A percentile compares a stretch with the other conserved stretches of the same genome.
Evolutionary conservation across 352 stramenopile genomes (phyloP).

Genomic region (Phytophthora fragariae): DNA sequence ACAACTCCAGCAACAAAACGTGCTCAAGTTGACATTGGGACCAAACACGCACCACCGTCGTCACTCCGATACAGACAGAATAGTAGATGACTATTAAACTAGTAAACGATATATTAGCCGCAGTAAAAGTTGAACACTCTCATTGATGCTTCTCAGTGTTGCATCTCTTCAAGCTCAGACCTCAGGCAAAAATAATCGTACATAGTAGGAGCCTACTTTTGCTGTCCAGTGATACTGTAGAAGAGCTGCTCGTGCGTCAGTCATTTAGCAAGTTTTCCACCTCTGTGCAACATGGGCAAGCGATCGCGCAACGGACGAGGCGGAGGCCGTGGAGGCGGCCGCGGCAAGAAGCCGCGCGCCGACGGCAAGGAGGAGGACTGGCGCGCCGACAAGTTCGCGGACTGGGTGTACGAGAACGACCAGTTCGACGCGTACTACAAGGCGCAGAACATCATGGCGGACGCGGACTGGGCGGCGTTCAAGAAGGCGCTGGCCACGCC

Average conservation of each 20-base stretch:
- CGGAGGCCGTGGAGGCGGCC: slow-evolving; percentile 29
- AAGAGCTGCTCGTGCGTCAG: not conserved
- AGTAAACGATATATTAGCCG: slow-evolving; percentile 37
- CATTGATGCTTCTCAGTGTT: too few relatives aligned
- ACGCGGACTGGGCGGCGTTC: slow-evolving; percentile 91
- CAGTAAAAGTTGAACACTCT: not conserved
- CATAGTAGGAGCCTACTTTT: slow-evolving; percentile 7
- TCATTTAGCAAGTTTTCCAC: slow-evolving; percentile 2
- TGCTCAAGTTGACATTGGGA: not conserved
- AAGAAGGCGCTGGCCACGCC: slow-evolving; percentile 89
- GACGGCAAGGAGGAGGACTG: slow-evolving; percentile 44
- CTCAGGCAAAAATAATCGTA: not conserved
- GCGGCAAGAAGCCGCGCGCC: slow-evolving; percentile 63
- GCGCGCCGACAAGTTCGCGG: slow-evolving; percentile 73
- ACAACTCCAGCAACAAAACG: slow-evolving; percentile 2
- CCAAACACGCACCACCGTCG: not conserved
- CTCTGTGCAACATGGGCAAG: slow-evolving; percentile 51
- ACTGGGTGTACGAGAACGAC: slow-evolving; percentile 91
- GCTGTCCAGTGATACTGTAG: slow-evolving; percentile 26
- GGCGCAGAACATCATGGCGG: slow-evolving; percentile 82
- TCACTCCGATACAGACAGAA: slow-evolving; percentile 21
- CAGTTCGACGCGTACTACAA: slow-evolving; percentile 90
- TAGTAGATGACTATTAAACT: slow-evolving; percentile 43
- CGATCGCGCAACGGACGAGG: slow-evolving; percentile 52
- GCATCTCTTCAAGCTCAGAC: slow-evolving; percentile 11